phyloP scores from a whole-genome alignment of 257 asterid species.

The Plectranthus barbatus region DNA sequence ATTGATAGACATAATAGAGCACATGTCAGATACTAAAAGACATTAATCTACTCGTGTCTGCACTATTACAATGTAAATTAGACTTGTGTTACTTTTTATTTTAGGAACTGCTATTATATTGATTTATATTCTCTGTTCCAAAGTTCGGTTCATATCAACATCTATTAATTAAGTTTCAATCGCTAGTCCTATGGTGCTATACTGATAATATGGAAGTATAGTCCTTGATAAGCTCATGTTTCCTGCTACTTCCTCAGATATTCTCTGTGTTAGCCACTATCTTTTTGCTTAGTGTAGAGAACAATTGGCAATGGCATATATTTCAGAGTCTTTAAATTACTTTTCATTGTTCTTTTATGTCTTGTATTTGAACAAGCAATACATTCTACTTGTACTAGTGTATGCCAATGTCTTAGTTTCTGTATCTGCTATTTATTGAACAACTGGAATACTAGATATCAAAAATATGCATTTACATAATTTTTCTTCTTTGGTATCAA shows the following conservation, averaged over 20 bases:
- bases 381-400: background rate
- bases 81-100: background rate
- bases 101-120: background rate
- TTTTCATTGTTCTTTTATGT: background rate
- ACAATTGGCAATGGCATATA: background rate
- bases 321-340: background rate
- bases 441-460: background rate
- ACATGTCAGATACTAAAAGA: background rate
- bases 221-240: background rate
- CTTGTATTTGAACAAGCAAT: slow-evolving; percentile 1
- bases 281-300: background rate
- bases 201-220: background rate
- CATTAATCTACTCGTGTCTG: background rate
- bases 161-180: background rate
- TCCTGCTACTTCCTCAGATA: background rate
- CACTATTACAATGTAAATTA: background rate
- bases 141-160: background rate
- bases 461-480: background rate
- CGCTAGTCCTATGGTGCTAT: slow-evolving; percentile 4
- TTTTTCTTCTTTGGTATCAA: background rate
- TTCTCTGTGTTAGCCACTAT: background rate
- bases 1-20: background rate
- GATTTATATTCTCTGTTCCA: background rate
- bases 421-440: slow-evolving; percentile 1
- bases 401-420: background rate